Conservation (phyloP, 2,329 filamentous ascomycete genomes). For the Salinomyces thailandicus region DNA sequence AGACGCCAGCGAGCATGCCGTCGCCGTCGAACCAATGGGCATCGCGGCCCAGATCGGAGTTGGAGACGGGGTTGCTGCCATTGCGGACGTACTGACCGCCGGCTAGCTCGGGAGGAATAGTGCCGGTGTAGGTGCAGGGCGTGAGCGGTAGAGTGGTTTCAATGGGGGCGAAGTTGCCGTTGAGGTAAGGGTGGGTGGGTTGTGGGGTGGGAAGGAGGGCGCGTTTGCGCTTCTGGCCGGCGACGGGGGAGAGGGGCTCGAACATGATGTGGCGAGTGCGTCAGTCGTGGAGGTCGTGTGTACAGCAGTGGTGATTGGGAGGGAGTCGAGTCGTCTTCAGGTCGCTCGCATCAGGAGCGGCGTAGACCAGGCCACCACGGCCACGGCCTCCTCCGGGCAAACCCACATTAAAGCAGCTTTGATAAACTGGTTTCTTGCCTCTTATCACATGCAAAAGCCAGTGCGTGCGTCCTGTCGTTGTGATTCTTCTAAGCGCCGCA, state of each 20-base stretch:
- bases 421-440: no score
- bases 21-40: constrained; percentile 68
- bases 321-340: no score
- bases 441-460: no score
- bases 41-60: constrained; percentile 50
- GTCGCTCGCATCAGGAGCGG: no score
- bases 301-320: no score
- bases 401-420: no score
- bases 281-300: no score
- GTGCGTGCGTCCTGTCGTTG: no score
- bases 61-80: constrained; percentile 56
- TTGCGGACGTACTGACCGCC: constrained; percentile 65
- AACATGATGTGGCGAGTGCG: no score
- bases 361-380: no score
- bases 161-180: constrained; percentile 61
- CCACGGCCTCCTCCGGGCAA: no score
- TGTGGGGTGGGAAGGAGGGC: constrained; percentile 23
- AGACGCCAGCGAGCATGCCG: constrained; percentile 61
- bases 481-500: no score
- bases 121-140: constrained; percentile 47
- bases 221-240: constrained; percentile 25
- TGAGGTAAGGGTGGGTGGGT: constrained; percentile 39
- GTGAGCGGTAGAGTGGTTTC: constrained; percentile 46
- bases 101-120: constrained; percentile 52
- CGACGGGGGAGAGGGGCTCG: constrained; percentile 7